Evolutionary conservation across 768 basidiomycete species (phyloP), one percentile per base, ranked within the genome.

Genomic region (Mycena alexandri): DNA sequence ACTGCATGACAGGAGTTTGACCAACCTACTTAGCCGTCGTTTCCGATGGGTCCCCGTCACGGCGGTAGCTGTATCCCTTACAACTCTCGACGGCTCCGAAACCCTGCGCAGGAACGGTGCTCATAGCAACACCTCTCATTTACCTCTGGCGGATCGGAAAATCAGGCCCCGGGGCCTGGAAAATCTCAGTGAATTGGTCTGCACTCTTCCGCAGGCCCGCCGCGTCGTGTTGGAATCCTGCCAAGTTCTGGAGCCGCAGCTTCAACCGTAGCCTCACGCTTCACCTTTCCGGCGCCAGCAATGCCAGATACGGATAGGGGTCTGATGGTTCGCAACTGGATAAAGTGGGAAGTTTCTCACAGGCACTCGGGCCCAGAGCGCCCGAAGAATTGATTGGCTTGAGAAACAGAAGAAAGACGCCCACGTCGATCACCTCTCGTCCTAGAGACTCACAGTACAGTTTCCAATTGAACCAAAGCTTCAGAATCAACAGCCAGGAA

Each of bases 101-200:
- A 48, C 16, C 19, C 25, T 34, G 38, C 11, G 2, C 25, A 3
- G 70, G 70, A 21, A 68, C 70, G 7, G 42, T 68, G 12, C 66
- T 71, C 24, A 59, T 66, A 33, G 58, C 61, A 17, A 66, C 62
- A 9, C 70, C 70, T 7, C 70, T 71, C 22, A 25, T 71, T 24
- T 71, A 61, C 63, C 59, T 71, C 44, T 67, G 62, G 70, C 52
- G 70, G 19, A 24, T 59, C 33, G n/a, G n/a, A n/a, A n/a, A n/a
- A n/a, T n/a, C n/a, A n/a, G n/a, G n/a, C n/a, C n/a, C n/a, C n/a
- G n/a, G n/a, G n/a, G n/a, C n/a, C n/a, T n/a, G 48, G 60, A 36
- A 61, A 57, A 24, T 53, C 41, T 19, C 50, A 59, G 41, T 21
- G 54, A 12, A 13, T 62, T 17, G 51, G 66, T 14, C 19, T 71